Percentiles rank a stretch among this genome's conserved stretches.
Conservation (phyloP, 176 grass and related monocot genomes). For the Rhynchospora tenuis region DNA sequence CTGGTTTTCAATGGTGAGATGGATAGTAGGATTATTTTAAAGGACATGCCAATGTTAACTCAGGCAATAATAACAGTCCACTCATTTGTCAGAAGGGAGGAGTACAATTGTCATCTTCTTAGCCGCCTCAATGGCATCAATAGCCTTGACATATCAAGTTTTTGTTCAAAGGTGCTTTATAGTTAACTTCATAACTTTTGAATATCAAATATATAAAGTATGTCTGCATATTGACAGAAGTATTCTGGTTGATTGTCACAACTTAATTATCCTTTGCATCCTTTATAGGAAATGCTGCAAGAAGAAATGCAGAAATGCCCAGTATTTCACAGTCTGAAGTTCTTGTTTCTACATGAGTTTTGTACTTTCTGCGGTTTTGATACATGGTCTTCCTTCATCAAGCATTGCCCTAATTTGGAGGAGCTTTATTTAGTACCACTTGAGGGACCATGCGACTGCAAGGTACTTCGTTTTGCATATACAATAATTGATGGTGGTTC, state of each 20-base stretch:
- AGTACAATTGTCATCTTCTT: not conserved
- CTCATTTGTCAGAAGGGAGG: not conserved
- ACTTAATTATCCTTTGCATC: no score
- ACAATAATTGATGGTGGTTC: not conserved
- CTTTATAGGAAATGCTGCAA: not conserved
- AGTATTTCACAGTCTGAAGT: not conserved
- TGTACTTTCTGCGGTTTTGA: not conserved
- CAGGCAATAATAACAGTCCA: not conserved
- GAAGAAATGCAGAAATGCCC: not conserved
- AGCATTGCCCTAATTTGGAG: constrained; percentile 12
- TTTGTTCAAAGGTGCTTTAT: not conserved
- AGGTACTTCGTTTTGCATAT: not conserved
- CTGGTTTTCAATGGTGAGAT: not conserved
- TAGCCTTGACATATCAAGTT: not conserved
- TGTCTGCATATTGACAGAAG: not conserved
- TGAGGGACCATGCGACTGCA: not conserved
- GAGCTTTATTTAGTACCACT: not conserved
- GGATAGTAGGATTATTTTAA: not conserved
- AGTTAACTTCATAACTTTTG: not conserved
- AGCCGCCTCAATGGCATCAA: not conserved
- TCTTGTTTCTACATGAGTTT: not conserved
- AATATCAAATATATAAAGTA: not conserved
- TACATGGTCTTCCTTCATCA: not conserved
- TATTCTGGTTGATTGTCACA: no score
- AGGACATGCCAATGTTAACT: not conserved